Percentiles rank a stretch among this genome's conserved stretches.
Evolutionary conservation across 1,139 yeast genomes (phyloP).

Genomic region (Dujonia santamariae): DNA sequence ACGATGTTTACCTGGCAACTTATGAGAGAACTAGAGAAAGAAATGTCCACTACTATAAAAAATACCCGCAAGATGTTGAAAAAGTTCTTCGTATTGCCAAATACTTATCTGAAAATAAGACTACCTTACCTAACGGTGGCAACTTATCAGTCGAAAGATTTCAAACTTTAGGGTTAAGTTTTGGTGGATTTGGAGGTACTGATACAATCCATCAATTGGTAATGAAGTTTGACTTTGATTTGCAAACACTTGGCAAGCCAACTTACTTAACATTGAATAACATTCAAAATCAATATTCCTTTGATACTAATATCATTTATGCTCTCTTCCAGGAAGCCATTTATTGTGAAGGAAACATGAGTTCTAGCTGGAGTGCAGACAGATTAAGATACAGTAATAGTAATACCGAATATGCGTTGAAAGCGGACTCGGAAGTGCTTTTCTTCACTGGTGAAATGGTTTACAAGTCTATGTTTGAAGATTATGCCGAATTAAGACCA

Average conservation of each 20-base stretch:
- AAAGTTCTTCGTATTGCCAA: constrained; percentile 36
- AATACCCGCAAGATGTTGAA: constrained; percentile 44
- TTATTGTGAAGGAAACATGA: constrained; percentile 39
- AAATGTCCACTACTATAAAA: constrained; percentile 44
- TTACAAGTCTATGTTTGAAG: constrained; percentile 47
- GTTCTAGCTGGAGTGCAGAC: constrained; percentile 50
- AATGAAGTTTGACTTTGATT: constrained; percentile 34
- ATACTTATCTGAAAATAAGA: constrained; percentile 26
- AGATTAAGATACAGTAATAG: constrained; percentile 29
- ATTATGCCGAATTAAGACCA: constrained; percentile 39
- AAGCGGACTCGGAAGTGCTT: constrained; percentile 19
- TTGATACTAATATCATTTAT: constrained; percentile 53
- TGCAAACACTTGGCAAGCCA: constrained; percentile 29
- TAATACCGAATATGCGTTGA: constrained; percentile 23
- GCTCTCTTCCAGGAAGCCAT: constrained; percentile 59
- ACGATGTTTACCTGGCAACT: constrained; percentile 49
- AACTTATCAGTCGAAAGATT: constrained; percentile 46
- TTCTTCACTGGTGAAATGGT: constrained; percentile 61
- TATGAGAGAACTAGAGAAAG: constrained; percentile 45
- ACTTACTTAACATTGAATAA: constrained; percentile 30
- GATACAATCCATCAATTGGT: constrained; percentile 44
- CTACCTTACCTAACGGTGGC: constrained; percentile 50
- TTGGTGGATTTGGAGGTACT: constrained; percentile 52
- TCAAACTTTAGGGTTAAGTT: constrained; percentile 48
- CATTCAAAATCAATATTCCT: constrained; percentile 33